Conservation (phyloP, 495 filamentous ascomycete species). For the Penicillium subrubescens region DNA sequence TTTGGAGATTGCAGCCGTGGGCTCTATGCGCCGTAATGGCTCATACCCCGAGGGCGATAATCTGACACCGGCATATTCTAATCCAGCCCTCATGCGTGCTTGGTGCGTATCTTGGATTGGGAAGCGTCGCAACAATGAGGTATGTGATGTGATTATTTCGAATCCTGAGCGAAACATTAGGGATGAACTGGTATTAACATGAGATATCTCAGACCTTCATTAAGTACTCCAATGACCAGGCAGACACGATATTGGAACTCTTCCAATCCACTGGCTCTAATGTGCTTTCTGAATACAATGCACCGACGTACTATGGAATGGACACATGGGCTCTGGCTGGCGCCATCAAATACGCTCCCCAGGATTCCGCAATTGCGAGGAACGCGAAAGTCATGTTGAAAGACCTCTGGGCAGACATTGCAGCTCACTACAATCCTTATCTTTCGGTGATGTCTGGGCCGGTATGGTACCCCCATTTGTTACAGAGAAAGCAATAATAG, state of each 20-base stretch:
- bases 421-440: conserved; percentile 31
- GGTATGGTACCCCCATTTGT: conserved; percentile 1
- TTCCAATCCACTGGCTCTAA: conserved; percentile 29
- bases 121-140: conserved; percentile 22
- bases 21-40: conserved; percentile 32
- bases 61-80: conserved; percentile 28
- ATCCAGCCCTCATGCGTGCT: conserved; percentile 32
- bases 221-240: conserved; percentile 31
- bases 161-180: background rate
- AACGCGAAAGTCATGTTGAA: conserved; percentile 24
- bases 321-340: conserved; percentile 32
- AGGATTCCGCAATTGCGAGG: conserved; percentile 20
- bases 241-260: conserved; percentile 20
- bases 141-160: background rate
- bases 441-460: conserved; percentile 22
- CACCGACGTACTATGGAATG: conserved; percentile 32
- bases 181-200: background rate
- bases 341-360: conserved; percentile 30
- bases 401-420: conserved; percentile 30
- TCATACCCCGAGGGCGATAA: conserved; percentile 32
- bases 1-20: conserved; percentile 32
- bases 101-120: conserved; percentile 33
- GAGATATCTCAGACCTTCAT: conserved; percentile 23
- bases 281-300: conserved; percentile 31
- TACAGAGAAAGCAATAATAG: background rate